phyloP scores from a whole-genome alignment of 305 asterid genomes.

The Solanum chacoense region DNA sequence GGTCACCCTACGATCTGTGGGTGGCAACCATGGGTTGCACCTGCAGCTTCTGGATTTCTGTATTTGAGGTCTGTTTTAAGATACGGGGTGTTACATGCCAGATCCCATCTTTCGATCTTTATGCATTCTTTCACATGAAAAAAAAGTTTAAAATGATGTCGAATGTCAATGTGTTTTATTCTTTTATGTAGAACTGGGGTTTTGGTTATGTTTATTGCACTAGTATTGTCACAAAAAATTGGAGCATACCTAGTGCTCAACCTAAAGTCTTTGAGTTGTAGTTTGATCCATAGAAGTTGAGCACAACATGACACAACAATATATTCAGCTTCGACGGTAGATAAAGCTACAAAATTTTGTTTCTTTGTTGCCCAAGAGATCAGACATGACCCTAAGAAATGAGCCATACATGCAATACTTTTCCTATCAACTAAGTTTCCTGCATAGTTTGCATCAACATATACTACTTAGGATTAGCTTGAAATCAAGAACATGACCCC shows the following conservation, averaged over 20 bases:
- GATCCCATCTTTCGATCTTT: too few relatives aligned
- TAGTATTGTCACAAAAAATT: background rate
- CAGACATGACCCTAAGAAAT: too few relatives aligned
- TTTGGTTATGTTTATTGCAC: background rate
- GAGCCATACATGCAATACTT: too few relatives aligned
- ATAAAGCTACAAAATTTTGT: too few relatives aligned
- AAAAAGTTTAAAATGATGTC: too few relatives aligned
- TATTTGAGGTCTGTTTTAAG: too few relatives aligned
- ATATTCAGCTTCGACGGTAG: background rate
- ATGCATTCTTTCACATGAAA: background rate
- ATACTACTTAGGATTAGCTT: background rate
- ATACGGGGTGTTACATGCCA: too few relatives aligned
- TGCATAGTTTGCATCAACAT: background rate
- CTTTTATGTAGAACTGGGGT: background rate
- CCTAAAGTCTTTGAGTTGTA: background rate
- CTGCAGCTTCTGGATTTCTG: too few relatives aligned
- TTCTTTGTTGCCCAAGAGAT: too few relatives aligned
- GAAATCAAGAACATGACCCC: background rate
- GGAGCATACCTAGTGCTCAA: background rate
- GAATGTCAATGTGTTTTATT: background rate
- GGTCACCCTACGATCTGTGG: too few relatives aligned
- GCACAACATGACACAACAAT: background rate
- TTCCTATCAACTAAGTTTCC: too few relatives aligned
- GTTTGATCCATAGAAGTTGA: background rate
- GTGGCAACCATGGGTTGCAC: too few relatives aligned